Evolutionary conservation across 2,329 filamentous ascomycete species (phyloP).

Genomic region (Chrysosporium keratinophilum): DNA sequence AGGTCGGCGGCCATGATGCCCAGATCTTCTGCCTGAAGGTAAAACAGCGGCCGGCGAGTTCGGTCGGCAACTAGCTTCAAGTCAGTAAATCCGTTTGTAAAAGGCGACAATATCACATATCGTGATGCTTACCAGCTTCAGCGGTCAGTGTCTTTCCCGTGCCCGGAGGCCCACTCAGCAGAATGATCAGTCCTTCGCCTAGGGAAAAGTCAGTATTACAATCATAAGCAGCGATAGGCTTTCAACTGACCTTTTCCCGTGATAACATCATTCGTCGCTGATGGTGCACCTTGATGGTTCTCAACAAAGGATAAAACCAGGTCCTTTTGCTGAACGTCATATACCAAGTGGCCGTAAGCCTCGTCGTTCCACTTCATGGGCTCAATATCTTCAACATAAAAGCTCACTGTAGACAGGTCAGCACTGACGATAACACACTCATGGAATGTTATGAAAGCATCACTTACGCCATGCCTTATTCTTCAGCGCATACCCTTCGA

Average conservation of each 20-base stretch:
- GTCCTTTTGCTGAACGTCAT: conserved; percentile 41
- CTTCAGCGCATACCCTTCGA: conserved; percentile 40
- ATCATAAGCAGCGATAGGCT: no score
- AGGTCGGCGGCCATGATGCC: no score
- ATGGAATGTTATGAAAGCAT: no score
- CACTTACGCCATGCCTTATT: no score
- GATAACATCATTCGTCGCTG: no score
- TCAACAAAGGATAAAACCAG: conserved; percentile 42
- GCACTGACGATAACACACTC: conserved; percentile 15
- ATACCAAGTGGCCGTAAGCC: conserved; percentile 41
- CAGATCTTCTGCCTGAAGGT: no score
- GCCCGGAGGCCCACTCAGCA: conserved; percentile 19
- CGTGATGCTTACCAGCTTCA: conserved; percentile 19
- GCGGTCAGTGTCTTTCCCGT: conserved; percentile 30
- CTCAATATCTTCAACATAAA: conserved; percentile 29
- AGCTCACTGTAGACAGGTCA: conserved; percentile 1
- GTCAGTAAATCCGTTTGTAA: no score
- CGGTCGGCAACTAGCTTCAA: no score
- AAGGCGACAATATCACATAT: no score
- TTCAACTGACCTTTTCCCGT: no score
- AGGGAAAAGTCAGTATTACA: conserved; percentile 17
- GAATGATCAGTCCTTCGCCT: conserved; percentile 10
- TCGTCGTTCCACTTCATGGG: conserved; percentile 38
- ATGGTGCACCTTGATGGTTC: conserved; percentile 19
- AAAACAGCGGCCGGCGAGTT: no score